Evolutionary conservation across 257 asterid species (phyloP).

Genomic region (Haberlea rhodopensis): DNA sequence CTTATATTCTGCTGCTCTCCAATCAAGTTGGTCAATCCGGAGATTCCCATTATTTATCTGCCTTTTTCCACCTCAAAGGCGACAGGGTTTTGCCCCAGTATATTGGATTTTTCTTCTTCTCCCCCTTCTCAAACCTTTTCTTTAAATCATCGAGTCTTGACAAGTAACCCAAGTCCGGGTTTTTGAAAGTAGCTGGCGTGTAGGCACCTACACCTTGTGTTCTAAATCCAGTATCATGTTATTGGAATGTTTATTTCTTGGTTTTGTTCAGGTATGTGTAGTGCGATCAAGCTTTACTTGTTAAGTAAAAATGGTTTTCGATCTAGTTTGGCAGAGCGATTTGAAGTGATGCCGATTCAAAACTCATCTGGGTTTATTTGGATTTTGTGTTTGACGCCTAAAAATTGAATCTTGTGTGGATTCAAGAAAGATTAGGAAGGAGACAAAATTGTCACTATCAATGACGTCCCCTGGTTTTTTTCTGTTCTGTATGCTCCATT

Average conservation of each 20-base stretch:
- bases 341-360: background rate
- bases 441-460: slow-evolving; percentile 17
- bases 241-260: background rate
- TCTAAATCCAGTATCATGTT: background rate
- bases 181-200: background rate
- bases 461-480: slow-evolving; percentile 78
- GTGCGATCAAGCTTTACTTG: background rate
- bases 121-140: too few species aligned
- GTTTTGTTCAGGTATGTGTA: background rate
- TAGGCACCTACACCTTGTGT: background rate
- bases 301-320: too few species aligned
- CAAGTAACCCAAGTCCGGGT: too few species aligned
- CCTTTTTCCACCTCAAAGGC: background rate
- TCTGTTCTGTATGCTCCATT: slow-evolving; percentile 69
- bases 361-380: slow-evolving; percentile 23
- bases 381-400: slow-evolving; percentile 25
- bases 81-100: background rate
- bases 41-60: too few species aligned
- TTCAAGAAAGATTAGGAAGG: background rate
- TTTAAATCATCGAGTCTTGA: too few species aligned
- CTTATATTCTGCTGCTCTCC: background rate
- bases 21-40: background rate
- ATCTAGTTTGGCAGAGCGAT: slow-evolving; percentile 15
- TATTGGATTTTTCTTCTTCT: background rate
- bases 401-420: slow-evolving; percentile 29